phyloP scores from a whole-genome alignment of 1,284 basidiomycete genomes.

The Cutaneotrichosporon daszewskae region DNA sequence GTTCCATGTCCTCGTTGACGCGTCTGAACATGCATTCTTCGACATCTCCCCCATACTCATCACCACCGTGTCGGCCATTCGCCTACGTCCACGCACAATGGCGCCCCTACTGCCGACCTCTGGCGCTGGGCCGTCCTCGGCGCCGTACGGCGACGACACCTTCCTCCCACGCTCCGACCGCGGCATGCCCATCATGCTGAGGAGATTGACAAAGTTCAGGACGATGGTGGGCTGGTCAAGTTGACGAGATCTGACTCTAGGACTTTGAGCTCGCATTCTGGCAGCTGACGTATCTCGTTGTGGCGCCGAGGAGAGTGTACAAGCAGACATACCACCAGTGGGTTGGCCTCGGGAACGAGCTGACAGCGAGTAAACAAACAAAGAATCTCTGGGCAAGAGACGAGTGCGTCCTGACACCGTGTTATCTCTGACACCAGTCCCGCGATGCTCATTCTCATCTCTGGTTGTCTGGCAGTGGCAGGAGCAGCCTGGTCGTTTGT shows the following conservation, averaged over 20 bases:
- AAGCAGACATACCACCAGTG: constrained; percentile 46
- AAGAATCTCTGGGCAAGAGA: constrained; percentile 97
- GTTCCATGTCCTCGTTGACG: too few species aligned
- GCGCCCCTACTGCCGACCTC: constrained; percentile 14
- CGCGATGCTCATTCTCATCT: constrained; percentile 78
- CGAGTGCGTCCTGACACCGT: constrained; percentile 51
- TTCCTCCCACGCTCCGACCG: constrained; percentile 8
- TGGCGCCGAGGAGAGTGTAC: constrained; percentile 83
- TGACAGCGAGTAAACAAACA: constrained; percentile 61
- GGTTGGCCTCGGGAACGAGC: constrained; percentile 6
- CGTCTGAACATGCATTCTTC: too few species aligned
- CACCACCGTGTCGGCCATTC: constrained; percentile 22
- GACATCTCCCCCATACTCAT: too few species aligned
- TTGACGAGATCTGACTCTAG: constrained; percentile 49
- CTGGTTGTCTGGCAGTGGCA: constrained; percentile 62
- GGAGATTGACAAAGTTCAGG: constrained; percentile 68
- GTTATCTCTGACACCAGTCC: constrained; percentile 49
- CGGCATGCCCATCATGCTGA: constrained; percentile 64
- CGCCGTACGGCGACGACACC: constrained; percentile 1
- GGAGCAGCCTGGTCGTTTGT: constrained; percentile 79
- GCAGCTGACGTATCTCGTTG: constrained; percentile 85
- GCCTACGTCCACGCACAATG: constrained; percentile 21
- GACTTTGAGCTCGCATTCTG: constrained; percentile 92
- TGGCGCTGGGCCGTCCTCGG: constrained; percentile 2
- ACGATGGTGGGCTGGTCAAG: constrained; percentile 62